Conservation (phyloP, 768 basidiomycete species). For the Mycena latifolia region DNA sequence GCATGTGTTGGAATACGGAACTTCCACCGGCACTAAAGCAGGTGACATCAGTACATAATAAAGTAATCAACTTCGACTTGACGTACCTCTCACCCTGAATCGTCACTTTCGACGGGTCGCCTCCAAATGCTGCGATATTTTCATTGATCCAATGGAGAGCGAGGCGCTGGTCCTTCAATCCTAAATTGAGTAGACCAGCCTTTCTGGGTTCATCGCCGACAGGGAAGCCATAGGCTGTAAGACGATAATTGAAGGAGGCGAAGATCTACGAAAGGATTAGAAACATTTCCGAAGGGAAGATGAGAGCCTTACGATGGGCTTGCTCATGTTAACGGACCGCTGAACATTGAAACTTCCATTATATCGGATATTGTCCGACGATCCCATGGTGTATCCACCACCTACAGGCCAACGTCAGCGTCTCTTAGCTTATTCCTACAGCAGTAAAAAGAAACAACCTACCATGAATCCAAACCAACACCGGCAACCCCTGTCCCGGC, state of each 20-base stretch:
- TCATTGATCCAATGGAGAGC: constrained; percentile 28
- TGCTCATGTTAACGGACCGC: constrained; percentile 28
- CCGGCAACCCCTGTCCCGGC: constrained; percentile 28
- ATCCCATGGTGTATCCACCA: constrained; percentile 26
- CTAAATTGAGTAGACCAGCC: constrained; percentile 29
- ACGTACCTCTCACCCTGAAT: constrained; percentile 28
- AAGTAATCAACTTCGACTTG: constrained; percentile 27
- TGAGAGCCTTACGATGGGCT: constrained; percentile 25
- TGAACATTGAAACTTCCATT: constrained; percentile 31
- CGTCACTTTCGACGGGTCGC: constrained; percentile 28
- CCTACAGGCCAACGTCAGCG: constrained; percentile 23
- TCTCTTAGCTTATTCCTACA: constrained; percentile 27
- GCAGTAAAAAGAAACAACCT: constrained; percentile 22
- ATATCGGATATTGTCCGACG: constrained; percentile 30
- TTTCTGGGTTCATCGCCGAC: constrained; percentile 26
- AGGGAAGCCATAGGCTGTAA: constrained; percentile 31
- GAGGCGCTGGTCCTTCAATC: constrained; percentile 29
- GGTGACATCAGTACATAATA: constrained; percentile 25
- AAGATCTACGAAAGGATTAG: constrained; percentile 25
- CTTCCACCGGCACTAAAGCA: constrained; percentile 27
- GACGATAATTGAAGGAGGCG: constrained; percentile 28
- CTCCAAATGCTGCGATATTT: constrained; percentile 28
- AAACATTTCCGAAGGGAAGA: constrained; percentile 24
- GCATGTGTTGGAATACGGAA: constrained; percentile 30
- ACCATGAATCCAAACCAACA: constrained; percentile 30